Conservation (phyloP, 495 filamentous ascomycete species). For the Penicillium maclennaniae region DNA sequence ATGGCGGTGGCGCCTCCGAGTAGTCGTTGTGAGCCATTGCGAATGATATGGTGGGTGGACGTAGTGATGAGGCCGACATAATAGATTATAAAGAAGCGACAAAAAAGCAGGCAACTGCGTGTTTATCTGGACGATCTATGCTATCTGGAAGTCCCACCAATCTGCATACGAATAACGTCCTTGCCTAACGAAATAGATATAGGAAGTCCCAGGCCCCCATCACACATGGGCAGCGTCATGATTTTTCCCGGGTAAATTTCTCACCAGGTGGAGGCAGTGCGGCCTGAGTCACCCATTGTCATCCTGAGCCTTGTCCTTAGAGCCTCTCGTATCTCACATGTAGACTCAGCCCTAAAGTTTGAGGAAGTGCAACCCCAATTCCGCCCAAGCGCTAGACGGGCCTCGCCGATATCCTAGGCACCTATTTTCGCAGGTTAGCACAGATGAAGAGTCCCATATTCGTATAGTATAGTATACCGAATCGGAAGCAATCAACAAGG, state of each 20-base stretch:
- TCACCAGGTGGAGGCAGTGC: conserved; percentile 10
- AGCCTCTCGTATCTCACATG: background rate
- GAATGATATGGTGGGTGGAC: background rate
- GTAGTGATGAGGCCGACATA: conserved; percentile 2
- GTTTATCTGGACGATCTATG: background rate
- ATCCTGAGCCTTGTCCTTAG: background rate
- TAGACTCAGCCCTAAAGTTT: background rate
- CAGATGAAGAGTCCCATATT: no score
- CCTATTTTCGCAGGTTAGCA: no score
- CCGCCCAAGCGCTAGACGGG: background rate
- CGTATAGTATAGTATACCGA: no score
- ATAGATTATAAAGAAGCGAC: background rate
- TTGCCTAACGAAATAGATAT: background rate
- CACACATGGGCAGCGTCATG: background rate
- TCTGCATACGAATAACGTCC: background rate
- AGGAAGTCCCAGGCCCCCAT: background rate
- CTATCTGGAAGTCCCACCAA: background rate
- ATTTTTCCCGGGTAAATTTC: background rate
- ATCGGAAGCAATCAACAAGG: background rate
- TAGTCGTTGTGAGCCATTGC: background rate
- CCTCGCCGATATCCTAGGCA: no score
- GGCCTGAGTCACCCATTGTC: conserved; percentile 4
- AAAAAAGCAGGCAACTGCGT: background rate
- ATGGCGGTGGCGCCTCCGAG: conserved; percentile 10
- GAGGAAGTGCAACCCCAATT: background rate